phyloP scores from a whole-genome alignment of 2,329 filamentous ascomycete genomes.

The Diaporthe eres region DNA sequence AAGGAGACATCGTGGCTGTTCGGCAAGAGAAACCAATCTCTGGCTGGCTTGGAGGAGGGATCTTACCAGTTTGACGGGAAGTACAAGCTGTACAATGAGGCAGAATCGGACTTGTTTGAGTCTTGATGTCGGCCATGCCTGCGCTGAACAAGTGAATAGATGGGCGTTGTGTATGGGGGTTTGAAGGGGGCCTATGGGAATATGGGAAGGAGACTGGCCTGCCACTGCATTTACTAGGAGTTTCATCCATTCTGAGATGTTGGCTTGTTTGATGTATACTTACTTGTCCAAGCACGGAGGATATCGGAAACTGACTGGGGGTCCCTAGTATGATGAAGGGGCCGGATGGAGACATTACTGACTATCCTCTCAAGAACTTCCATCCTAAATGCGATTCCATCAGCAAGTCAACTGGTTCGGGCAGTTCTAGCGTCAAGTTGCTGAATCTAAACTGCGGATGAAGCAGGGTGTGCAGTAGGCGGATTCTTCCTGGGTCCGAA shows the following conservation, averaged over 20 bases:
- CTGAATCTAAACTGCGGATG: no score
- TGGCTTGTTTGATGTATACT: neutral
- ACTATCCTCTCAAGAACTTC: neutral
- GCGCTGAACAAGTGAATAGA: neutral
- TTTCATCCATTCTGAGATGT: neutral
- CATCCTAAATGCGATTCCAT: no score
- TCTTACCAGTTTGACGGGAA: constrained; percentile 45
- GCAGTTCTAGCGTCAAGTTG: neutral
- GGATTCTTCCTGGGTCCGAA: neutral
- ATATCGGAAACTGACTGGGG: neutral
- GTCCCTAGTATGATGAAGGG: neutral
- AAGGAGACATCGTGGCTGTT: constrained; percentile 42
- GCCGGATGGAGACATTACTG: neutral
- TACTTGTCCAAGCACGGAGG: neutral
- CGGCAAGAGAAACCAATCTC: constrained; percentile 43
- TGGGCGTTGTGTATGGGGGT: neutral
- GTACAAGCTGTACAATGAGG: constrained; percentile 45
- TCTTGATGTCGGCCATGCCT: neutral
- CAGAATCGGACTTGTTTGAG: constrained; percentile 14
- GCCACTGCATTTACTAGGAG: constrained; percentile 27
- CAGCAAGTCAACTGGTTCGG: no score
- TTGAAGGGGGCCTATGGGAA: neutral
- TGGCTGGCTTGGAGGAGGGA: constrained; percentile 43
- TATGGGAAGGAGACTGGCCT: neutral
- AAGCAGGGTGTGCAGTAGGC: neutral